Base-by-base conservation (phyloP, 805 yeast genomes). In the Wickerhamiella sorbophila region DNA sequence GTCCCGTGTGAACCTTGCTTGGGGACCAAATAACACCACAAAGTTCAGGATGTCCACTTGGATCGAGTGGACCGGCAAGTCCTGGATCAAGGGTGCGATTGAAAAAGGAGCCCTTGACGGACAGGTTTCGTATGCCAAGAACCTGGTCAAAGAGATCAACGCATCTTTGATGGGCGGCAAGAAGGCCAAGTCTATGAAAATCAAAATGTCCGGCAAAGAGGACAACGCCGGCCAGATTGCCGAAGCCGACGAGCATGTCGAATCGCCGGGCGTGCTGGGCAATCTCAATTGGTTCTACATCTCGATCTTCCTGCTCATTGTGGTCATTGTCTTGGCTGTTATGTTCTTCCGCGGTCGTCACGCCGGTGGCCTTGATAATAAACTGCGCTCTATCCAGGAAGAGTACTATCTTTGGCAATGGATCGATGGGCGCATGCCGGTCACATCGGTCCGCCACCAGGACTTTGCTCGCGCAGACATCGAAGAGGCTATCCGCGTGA, bases 21-120 rank as follows among this genome's bases (percentile, higher is more conserved):
- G 98, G 97, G 85, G 69, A 0, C 66, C 64, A 6, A 59, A 67
- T 22, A 82, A 79, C 52, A 57, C 63, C 19, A 79, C 94, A 4
- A 63, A 66, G 38, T 51, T 91, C 60, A 81, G n/a, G 71, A 86
- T n/a, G 82, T 72, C 57, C 4, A 53, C 55, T 4, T 73, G 74
- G 64, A 71, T 88, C 33, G 79, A 81, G 36, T 91, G 98, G 98
- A 74, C 80, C 0, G 94, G 91, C 2, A 71, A 79, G 40, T 80
- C 94, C 45, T 91, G 96, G 96, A 74, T 91, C 53, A 87, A 85
- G 57, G 71, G 81, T 12, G 77, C 94, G 42, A 80, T 91, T 47
- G 97, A 91, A 56, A 79, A 77, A 48, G 87, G 87, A 43, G 78
- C 94, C 12, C 63, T 69, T 36, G 74, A 77, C 27, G 98, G 98